Conservation (phyloP, 1,139 yeast species). For the Candida sp. region DNA sequence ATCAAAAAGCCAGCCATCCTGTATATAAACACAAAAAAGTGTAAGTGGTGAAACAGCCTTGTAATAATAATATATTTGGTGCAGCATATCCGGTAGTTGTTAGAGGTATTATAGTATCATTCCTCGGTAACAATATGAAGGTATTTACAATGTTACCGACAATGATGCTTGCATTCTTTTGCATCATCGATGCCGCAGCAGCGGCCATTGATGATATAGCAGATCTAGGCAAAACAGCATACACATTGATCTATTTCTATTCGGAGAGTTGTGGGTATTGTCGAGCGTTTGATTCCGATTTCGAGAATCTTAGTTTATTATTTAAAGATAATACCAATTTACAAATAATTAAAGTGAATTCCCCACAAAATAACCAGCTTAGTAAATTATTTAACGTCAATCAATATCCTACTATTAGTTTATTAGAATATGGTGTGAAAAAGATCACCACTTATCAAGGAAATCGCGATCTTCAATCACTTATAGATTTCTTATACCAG, state of each 20-base stretch:
- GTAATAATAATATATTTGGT: neutral
- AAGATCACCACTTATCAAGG: constrained; percentile 19
- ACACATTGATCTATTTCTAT: constrained; percentile 40
- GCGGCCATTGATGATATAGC: neutral
- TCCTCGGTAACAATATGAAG: no score
- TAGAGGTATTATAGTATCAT: no score
- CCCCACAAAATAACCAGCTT: constrained; percentile 18
- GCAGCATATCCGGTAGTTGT: no score
- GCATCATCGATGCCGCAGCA: neutral
- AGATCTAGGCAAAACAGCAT: constrained; percentile 20
- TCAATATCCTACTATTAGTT: constrained; percentile 30
- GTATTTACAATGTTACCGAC: neutral
- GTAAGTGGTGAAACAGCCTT: neutral
- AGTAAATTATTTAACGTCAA: constrained; percentile 21
- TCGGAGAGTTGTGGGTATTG: constrained; percentile 39
- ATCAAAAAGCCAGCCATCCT: neutral
- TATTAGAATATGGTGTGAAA: constrained; percentile 26
- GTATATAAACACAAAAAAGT: neutral
- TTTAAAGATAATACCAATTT: constrained; percentile 12
- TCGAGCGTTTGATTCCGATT: constrained; percentile 30
- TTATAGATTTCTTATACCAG: constrained; percentile 12
- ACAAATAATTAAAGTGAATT: constrained; percentile 32
- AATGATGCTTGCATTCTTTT: neutral
- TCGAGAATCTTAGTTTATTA: constrained; percentile 26
- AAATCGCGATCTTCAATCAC: constrained; percentile 19